Evolutionary conservation across 495 filamentous ascomycete genomes (phyloP), one percentile per base, ranked within the genome.

Genomic region (Tuber brumale): DNA sequence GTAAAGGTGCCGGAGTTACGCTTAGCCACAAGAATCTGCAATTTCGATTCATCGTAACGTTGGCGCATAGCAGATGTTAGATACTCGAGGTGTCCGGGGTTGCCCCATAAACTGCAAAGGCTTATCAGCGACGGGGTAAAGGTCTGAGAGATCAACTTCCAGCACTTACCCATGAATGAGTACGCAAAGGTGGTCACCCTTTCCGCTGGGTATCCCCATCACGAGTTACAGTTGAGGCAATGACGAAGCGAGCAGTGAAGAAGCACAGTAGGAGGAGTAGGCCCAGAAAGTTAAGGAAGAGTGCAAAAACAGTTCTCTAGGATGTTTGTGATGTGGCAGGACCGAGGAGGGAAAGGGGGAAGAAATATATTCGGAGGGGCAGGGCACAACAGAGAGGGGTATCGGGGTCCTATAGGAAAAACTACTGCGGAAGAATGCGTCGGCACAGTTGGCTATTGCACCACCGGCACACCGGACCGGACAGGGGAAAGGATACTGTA

Each of bases 121-220:
- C 43, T 71, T 14, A 42, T 72, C 70, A 74, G 48, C 9, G 73
- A n/a, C 41, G 44, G 66, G 46, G 31, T 21, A 21, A 19, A 72
- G 37, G 51, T 27, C n/a, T 42, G 27, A 66, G 39, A 23, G 51
- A n/a, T 46, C 35, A 44, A 57, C 37, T 12, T 31, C 31, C n/a
- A 51, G 57, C 61, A 80, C 88, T 82, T 88, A 95, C 94, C 95
- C 95, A 85, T 97, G 95, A 46, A 97, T 90, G n/a, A 98, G 86
- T n/a, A 98, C 93, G 83, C 91, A 93, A 66, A 98, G 89, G 84
- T 97, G 95, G 74, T 92, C 87, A 69, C 80, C 79, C 72, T 71
- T 78, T 6, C 76, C 75, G 7, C 69, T 73, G 42, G 73, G 73
- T 48, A 72, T 23, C 41, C 75, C 78, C 78, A 80, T 80, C 74